A percentile compares a stretch with the other conserved stretches of the same genome.
These are phyloP conservation scores for Meyerozyma guilliermondii DNA, from an alignment of 1,139 yeast genomes.

Conservation along the genomic window DNA sequence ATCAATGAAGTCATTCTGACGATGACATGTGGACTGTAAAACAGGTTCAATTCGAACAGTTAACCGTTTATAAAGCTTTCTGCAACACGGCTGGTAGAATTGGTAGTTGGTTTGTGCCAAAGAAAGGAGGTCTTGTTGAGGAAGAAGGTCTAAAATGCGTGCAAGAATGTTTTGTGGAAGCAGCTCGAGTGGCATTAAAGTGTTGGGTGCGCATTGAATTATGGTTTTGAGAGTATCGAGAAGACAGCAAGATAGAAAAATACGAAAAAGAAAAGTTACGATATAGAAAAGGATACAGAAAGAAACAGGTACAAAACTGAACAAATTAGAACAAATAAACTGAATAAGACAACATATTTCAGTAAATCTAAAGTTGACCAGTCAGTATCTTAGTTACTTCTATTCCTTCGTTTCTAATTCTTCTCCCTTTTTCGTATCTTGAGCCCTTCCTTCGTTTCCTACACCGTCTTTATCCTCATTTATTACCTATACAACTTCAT, in stretches of 20 bases:
- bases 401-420: too few relatives aligned
- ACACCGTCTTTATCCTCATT: neutral
- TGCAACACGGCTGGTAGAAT: constrained; percentile 12
- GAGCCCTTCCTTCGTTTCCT: too few relatives aligned
- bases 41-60: constrained; percentile 5
- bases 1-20: constrained; percentile 20
- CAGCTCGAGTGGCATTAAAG: constrained; percentile 2
- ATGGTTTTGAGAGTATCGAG: neutral
- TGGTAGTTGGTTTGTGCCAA: constrained; percentile 12
- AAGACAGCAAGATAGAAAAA: neutral
- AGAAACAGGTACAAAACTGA: too few relatives aligned
- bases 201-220: neutral
- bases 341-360: too few relatives aligned
- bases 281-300: too few relatives aligned
- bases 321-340: too few relatives aligned
- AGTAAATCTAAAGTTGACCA: too few relatives aligned
- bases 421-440: too few relatives aligned
- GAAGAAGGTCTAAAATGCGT: constrained; percentile 9
- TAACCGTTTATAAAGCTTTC: constrained; percentile 8
- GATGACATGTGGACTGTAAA: neutral
- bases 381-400: too few relatives aligned
- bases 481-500: neutral
- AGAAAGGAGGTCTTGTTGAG: constrained; percentile 11
- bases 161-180: constrained; percentile 8
- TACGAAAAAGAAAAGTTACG: too few relatives aligned